phyloP scores from a whole-genome alignment of 2,329 filamentous ascomycete species.

The Periconia sp. region DNA sequence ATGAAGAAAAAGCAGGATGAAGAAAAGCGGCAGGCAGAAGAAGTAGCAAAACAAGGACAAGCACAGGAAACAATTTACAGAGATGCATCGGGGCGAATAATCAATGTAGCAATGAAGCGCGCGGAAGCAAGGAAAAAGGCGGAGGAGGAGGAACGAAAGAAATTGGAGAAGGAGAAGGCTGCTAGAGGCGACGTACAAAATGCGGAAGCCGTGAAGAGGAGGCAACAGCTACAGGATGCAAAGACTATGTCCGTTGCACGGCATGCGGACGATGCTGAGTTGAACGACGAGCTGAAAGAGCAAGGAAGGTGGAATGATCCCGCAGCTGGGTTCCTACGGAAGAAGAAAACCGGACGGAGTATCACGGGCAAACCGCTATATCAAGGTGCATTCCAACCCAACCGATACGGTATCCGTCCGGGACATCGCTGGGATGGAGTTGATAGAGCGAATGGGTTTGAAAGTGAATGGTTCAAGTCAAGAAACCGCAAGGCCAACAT shows the following conservation, averaged over 20 bases:
- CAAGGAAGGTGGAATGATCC: slow-evolving; percentile 91
- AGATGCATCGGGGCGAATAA: slow-evolving; percentile 91
- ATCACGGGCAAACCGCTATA: slow-evolving; percentile 71
- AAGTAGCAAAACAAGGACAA: slow-evolving; percentile 46
- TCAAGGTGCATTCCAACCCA: slow-evolving; percentile 79
- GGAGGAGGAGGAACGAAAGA: slow-evolving; percentile 71
- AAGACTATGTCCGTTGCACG: slow-evolving; percentile 81
- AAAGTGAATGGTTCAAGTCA: slow-evolving; percentile 89
- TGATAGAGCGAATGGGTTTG: slow-evolving; percentile 91
- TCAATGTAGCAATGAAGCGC: slow-evolving; percentile 89
- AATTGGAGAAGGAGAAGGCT: slow-evolving; percentile 69
- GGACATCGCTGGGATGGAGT: slow-evolving; percentile 98
- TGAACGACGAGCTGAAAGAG: slow-evolving; percentile 84
- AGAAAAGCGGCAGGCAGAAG: slow-evolving; percentile 59
- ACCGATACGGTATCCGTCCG: slow-evolving; percentile 90
- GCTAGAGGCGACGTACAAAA: slow-evolving; percentile 87
- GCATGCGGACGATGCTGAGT: slow-evolving; percentile 79
- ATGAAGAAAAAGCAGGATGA: slow-evolving; percentile 69
- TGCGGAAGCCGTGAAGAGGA: slow-evolving; percentile 67
- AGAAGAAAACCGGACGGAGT: slow-evolving; percentile 54
- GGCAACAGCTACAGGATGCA: slow-evolving; percentile 76
- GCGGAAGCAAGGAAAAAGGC: slow-evolving; percentile 83
- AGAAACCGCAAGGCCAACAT: slow-evolving; percentile 78
- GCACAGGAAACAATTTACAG: slow-evolving; percentile 83
- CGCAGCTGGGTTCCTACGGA: slow-evolving; percentile 77